phyloP scores from a whole-genome alignment of 1,284 basidiomycete genomes.

The Trichosporon sp. region DNA sequence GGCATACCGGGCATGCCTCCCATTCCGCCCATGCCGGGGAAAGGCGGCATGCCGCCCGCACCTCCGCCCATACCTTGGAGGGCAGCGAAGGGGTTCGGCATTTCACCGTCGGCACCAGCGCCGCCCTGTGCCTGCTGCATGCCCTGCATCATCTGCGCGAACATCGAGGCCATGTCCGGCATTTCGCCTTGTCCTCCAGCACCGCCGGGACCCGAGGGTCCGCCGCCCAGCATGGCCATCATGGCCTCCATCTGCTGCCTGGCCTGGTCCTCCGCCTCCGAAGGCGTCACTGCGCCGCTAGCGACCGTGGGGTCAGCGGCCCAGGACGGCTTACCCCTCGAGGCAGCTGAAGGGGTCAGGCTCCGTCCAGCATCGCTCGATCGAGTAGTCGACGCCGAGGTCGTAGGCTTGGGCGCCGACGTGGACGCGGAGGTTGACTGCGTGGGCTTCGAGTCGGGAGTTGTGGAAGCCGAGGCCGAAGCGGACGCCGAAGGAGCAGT shows the following conservation, averaged over 20 bases:
- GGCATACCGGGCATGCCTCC: conserved; percentile 18
- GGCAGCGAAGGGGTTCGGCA: conserved; percentile 30
- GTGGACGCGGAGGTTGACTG: not conserved
- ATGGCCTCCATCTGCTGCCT: conserved; percentile 45
- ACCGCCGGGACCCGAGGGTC: conserved; percentile 24
- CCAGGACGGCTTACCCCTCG: conserved; percentile 5
- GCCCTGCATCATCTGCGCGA: conserved; percentile 40
- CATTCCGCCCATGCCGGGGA: conserved; percentile 31
- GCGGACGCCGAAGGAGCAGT: not conserved
- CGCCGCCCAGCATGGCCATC: conserved; percentile 46
- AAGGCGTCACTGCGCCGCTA: not conserved
- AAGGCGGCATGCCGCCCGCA: conserved; percentile 23
- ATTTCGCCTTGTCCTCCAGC: conserved; percentile 39
- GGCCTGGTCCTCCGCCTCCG: conserved; percentile 32
- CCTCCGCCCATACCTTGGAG: conserved; percentile 11
- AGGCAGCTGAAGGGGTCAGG: not conserved
- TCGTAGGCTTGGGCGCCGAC: no score
- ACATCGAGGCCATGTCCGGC: conserved; percentile 40
- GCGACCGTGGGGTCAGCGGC: conserved; percentile 6
- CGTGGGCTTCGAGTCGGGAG: not conserved
- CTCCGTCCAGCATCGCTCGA: not conserved
- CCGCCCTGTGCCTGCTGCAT: conserved; percentile 34
- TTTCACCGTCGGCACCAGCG: conserved; percentile 30
- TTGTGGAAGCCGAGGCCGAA: not conserved
- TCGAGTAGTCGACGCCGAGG: not conserved